These are phyloP conservation scores for Blastobotrys malaysiensis DNA, from an alignment of 1,139 yeast species.

Conservation along the genomic window DNA sequence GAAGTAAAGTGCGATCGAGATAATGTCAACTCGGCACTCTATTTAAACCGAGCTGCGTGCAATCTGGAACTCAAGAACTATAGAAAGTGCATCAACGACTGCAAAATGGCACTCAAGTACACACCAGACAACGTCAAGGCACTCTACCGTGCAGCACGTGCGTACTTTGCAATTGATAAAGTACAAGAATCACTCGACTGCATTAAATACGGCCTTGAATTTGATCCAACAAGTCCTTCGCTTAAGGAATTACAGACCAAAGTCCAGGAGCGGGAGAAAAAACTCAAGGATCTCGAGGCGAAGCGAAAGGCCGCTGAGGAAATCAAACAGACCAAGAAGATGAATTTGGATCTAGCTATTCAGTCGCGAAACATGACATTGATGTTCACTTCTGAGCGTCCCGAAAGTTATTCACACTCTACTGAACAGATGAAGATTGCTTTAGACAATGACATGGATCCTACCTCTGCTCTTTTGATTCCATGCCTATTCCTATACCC, in stretches of 20 bases:
- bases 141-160: conserved; percentile 75
- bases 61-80: conserved; percentile 72
- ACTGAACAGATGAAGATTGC: conserved; percentile 33
- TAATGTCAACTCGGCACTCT: conserved; percentile 56
- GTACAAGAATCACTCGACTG: conserved; percentile 69
- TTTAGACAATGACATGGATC: conserved; percentile 66
- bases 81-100: conserved; percentile 81
- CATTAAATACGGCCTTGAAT: conserved; percentile 52
- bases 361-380: conserved; percentile 21
- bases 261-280: conserved; percentile 32
- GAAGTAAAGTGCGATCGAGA: conserved; percentile 50
- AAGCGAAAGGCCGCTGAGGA: conserved; percentile 35
- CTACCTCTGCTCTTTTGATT: conserved; percentile 70
- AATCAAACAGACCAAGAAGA: conserved; percentile 26
- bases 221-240: conserved; percentile 56
- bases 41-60: conserved; percentile 85
- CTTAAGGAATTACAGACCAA: conserved; percentile 32
- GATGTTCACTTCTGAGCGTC: conserved; percentile 15
- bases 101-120: conserved; percentile 59
- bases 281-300: conserved; percentile 23
- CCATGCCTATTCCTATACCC: conserved; percentile 85
- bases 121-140: conserved; percentile 80
- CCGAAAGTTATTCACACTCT: neutral
- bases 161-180: conserved; percentile 62
- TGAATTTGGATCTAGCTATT: conserved; percentile 37